Conservation (phyloP, 257 asterid genomes). For the Nicotiana sylvestris region DNA sequence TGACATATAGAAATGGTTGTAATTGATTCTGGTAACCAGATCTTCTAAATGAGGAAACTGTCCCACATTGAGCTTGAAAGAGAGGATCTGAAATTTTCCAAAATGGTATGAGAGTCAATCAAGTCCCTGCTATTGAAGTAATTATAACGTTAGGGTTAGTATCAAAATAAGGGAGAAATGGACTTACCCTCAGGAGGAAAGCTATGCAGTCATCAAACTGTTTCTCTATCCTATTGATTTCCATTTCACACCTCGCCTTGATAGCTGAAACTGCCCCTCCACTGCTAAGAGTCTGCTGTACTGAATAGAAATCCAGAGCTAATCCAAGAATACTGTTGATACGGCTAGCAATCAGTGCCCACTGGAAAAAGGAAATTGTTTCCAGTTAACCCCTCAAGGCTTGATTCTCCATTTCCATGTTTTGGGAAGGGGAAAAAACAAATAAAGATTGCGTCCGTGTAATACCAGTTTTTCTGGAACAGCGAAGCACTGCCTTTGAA, state of each 20-base stretch:
- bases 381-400: not conserved
- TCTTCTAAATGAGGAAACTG: constrained; percentile 96
- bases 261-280: constrained; percentile 71
- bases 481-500: constrained; percentile 87
- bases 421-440: not conserved
- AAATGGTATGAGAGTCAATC: not conserved
- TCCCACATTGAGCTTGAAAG: constrained; percentile 93
- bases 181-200: constrained; percentile 80
- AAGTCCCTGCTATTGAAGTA: not conserved
- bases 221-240: constrained; percentile 77
- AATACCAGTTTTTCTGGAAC: constrained; percentile 96
- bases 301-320: constrained; percentile 79
- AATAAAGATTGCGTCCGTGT: not conserved
- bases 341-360: constrained; percentile 95
- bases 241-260: constrained; percentile 83
- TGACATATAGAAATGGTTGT: constrained; percentile 87
- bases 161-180: constrained; percentile 14
- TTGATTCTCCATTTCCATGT: constrained; percentile 5
- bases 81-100: constrained; percentile 59
- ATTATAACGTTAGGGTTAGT: not conserved
- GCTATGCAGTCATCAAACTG: constrained; percentile 94
- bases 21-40: constrained; percentile 86
- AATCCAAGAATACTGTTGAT: constrained; percentile 85
- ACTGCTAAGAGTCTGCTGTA: constrained; percentile 61
- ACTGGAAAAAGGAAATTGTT: constrained; percentile 31